A percentile compares a stretch with the other conserved stretches of the same genome.
Evolutionary conservation across 2,329 filamentous ascomycete species (phyloP).

Genomic region (Myriosclerotinia curreyana): DNA sequence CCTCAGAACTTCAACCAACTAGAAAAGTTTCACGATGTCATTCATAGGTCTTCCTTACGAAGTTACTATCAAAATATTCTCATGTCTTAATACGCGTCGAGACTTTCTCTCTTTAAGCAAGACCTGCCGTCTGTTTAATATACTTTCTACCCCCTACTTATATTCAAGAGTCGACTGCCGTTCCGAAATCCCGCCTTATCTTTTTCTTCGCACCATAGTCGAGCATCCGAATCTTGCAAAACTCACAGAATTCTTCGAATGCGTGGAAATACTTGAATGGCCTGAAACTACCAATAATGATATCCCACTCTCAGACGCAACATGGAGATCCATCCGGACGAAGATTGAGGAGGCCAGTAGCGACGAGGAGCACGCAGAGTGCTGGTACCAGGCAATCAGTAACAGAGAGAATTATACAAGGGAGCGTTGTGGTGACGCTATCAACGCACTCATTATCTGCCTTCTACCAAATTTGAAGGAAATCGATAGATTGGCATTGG

Average conservation of each 20-base stretch:
- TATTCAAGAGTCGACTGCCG: not conserved
- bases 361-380: no score
- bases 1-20: not conserved
- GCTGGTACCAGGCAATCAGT: not conserved
- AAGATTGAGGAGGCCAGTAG: no score
- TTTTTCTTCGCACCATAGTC: slow-evolving; percentile 2
- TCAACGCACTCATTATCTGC: no score
- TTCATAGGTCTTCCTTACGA: slow-evolving; percentile 40
- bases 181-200: not conserved
- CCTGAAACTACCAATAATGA: no score
- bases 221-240: slow-evolving; percentile 6
- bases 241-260: not conserved
- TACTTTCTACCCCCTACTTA: not conserved
- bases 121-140: not conserved
- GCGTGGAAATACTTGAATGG: no score
- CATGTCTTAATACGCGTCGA: slow-evolving; percentile 39
- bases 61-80: slow-evolving; percentile 45
- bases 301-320: not conserved
- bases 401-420: no score
- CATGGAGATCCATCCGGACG: no score
- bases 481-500: no score
- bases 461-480: no score
- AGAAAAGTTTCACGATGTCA: slow-evolving; percentile 14
- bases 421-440: no score
- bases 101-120: slow-evolving; percentile 46